Evolutionary conservation across 305 asterid genomes (phyloP).

Genomic region (Fraxinus sp.): DNA sequence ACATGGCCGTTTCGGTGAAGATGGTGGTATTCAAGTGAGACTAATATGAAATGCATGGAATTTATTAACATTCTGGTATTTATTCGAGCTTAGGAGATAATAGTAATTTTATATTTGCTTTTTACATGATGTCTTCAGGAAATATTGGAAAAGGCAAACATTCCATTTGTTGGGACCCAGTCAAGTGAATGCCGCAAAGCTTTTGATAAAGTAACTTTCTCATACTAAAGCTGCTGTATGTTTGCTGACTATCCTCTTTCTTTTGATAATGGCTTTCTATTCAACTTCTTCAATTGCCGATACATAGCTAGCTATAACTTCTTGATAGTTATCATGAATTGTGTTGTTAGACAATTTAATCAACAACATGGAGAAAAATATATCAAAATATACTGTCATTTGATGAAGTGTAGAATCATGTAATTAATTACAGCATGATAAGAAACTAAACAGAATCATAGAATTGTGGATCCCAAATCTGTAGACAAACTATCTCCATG

Average conservation of each 20-base stretch:
- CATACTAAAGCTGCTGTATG: neutral
- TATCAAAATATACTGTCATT: neutral
- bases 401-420: neutral
- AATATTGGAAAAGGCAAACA: slow-evolving; percentile 57
- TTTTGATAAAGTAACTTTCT: slow-evolving; percentile 69
- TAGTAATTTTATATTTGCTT: neutral
- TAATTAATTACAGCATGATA: neutral
- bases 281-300: neutral
- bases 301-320: neutral
- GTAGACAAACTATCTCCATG: neutral
- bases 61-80: slow-evolving; percentile 7
- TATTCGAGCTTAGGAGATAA: neutral
- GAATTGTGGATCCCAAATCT: neutral
- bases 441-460: neutral
- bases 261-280: neutral
- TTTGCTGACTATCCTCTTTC: neutral
- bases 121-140: slow-evolving; percentile 44
- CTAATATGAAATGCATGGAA: neutral
- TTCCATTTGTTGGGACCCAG: slow-evolving; percentile 76
- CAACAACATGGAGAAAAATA: neutral
- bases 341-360: neutral
- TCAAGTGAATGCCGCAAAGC: slow-evolving; percentile 72
- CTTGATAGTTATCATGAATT: neutral
- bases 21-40: slow-evolving; percentile 89
- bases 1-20: slow-evolving; percentile 96